Evolutionary conservation across 2,329 filamentous ascomycete genomes (phyloP), one percentile per base, ranked within the genome.

Genomic region (Penicillium sclerotigenum): DNA sequence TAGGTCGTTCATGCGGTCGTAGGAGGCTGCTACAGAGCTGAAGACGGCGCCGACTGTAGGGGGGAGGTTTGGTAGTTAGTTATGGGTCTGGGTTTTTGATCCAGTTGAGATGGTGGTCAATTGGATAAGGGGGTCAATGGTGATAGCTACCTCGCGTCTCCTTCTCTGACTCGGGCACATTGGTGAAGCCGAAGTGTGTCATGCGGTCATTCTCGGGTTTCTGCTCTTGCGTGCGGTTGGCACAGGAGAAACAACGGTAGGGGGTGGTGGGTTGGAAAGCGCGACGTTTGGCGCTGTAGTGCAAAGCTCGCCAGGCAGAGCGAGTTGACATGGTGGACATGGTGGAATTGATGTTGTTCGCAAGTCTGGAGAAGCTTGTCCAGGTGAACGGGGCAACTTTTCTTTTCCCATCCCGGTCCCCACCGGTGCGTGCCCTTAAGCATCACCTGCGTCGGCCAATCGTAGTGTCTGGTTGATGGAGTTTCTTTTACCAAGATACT

Each of bases 1-100:
- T 65, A 97, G 83, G 74, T 99, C 94, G 78, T 99, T 99, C 94
- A 99, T 99, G 60, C 87, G 88, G 75, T 99, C 94, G 77, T 99
- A 99, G 18, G 89, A 91, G 60, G 90, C 87, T 64, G 94, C 94
- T 38, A 99, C 94, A 64, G 89, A 97, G 74, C 90, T 93, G 79
- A 99, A 99, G 56, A 99, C 94, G 40, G 84, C 86, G 58, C 89
- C 89, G 38, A 97, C 92, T 81, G 78, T 74, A 63, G 24, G 41
- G n/a, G 13, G 31, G 11, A n/a, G n/a, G 10, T 8, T 43, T 31
- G 33, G 24, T 45, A 36, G 41, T 58, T 53, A 58, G 48, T 37
- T 47, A 20, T 14, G 5, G 5, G 16, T 8, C 48, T 16, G 2
- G 26, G 5, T 26, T 7, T 9, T 31, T 16, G 20, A 3, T 29